Base-by-base conservation (phyloP, 2,329 filamentous ascomycete species). In the Ophiosphaerella narmari region DNA sequence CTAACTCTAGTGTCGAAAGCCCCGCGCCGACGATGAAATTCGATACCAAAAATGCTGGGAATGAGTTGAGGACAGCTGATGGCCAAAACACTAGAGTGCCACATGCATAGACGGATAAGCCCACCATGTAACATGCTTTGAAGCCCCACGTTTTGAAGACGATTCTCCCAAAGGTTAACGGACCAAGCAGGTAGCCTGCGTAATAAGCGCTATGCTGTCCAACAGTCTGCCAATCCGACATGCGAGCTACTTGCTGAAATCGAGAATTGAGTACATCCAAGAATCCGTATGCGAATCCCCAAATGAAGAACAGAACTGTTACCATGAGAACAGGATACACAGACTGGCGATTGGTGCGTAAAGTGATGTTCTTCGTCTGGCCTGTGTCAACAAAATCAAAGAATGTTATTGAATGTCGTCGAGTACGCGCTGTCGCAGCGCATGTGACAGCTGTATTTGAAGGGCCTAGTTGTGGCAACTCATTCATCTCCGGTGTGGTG, bases 271-370 rank as follows among this genome's bases (percentile, higher is more conserved):
- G 81, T 0, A 87, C 88, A 63, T 94, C 91, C 5, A 96, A 78
- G 2, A 96, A 80, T 0, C 92, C 92, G 62, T 96, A 96, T 0
- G 91, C 91, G 50, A 96, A 88, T 0, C 92, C 92, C 91, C 91
- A 48, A 16, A 48, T 39, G 26, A 48, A 48, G 32, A 96, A 96
- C 0, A 96, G 77, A 6, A 92, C 82, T 1, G 89, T 90, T 18
- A 95, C 90, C 55, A 90, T 78, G 13, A 82, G 80, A 63, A 89
- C 86, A 56, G 90, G 90, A 56, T 86, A 88, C 58, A 89, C 75
- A 0, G 87, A 89, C 55, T 91, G 87, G 9, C 74, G 68, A 1
- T 79, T 79, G 1, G 82, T 84, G 48, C 85, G 83, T 18, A 84
- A 78, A 7, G 90, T 82, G 78, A 91, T 86, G 65, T 85, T 88